Evolutionary conservation across 768 basidiomycete species (phyloP).

Genomic region (Leccinum uliginosum): DNA sequence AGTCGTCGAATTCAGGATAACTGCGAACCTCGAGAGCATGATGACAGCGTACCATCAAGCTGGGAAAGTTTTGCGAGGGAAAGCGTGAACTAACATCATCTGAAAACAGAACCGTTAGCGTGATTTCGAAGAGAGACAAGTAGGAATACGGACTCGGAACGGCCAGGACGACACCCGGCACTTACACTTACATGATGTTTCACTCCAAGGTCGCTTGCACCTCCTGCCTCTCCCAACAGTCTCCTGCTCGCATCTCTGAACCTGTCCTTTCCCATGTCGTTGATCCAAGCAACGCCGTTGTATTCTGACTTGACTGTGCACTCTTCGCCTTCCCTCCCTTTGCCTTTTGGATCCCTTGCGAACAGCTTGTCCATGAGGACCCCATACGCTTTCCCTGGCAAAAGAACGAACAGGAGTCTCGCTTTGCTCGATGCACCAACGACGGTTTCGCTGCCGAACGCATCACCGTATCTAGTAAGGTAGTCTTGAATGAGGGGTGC

Average conservation of each 20-base stretch:
- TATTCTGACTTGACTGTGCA: slow-evolving; percentile 44
- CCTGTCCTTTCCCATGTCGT: slow-evolving; percentile 69
- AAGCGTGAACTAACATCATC: slow-evolving; percentile 65
- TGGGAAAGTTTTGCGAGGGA: slow-evolving; percentile 87
- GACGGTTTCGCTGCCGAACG: slow-evolving; percentile 88
- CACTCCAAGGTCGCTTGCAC: slow-evolving; percentile 55
- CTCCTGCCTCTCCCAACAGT: slow-evolving; percentile 57
- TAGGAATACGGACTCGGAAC: no score
- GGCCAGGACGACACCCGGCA: no score
- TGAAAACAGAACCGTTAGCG: slow-evolving; percentile 5
- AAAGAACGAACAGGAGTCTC: slow-evolving; percentile 83
- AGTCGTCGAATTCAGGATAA: slow-evolving; percentile 2
- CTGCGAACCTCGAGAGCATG: neutral
- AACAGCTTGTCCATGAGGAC: slow-evolving; percentile 73
- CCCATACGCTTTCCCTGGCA: slow-evolving; percentile 64
- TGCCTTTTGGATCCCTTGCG: slow-evolving; percentile 20
- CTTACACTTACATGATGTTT: slow-evolving; percentile 78
- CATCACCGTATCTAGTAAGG: slow-evolving; percentile 72
- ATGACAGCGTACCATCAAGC: slow-evolving; percentile 47
- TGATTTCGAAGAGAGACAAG: neutral
- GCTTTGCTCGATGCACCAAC: slow-evolving; percentile 90
- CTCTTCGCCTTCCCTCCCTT: slow-evolving; percentile 27
- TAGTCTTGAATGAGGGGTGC: slow-evolving; percentile 63
- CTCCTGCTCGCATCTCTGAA: slow-evolving; percentile 62
- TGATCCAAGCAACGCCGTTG: slow-evolving; percentile 74